Evolutionary conservation across 1,139 yeast species (phyloP), one percentile per base, ranked within the genome.

Genomic region (Sugiyamaella castrensis): DNA sequence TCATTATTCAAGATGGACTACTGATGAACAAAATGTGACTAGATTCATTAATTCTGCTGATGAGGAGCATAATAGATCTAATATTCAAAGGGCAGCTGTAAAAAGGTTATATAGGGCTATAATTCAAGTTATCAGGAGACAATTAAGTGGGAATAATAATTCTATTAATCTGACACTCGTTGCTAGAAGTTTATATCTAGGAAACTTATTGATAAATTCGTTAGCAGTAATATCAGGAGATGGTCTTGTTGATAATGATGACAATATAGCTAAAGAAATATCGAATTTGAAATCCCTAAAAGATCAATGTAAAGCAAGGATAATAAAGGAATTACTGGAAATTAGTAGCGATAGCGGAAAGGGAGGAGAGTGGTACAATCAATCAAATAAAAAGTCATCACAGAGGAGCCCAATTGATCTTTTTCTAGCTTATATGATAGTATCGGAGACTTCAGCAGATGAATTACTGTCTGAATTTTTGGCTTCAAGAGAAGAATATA

Each of bases 361-460:
- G 11, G 37, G 16, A 9, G 13, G 11, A 13, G 15, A 33, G 15
- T 19, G 15, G 16, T 10, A 12, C 4, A 9, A 11, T 33, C 11
- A 33, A 19, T n/a, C 13, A 19, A 8, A 33, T 13, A 11, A 13
- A 12, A 19, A 33, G 11, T 12, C 37, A 12, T 2, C 9, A 33
- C 15, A 15, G 37, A 12, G 37, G 15, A 45, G 33, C 29, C 46
- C 52, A 9, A 46, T 48, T 4, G 57, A 57, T 24, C 46, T 58
- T 29, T 57, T 59, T 35, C n/a, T 55, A 5, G 61, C 63, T 11
- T 57, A 57, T 38, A 48, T 57, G 41, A 51, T 58, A 15, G 40
- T 45, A n/a, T 42, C 47, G 13, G 46, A 43, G 27, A 32, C 19
- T 19, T 34, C 53, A 7, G 55, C 57, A 3, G 48, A 43, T 11